phyloP scores from a whole-genome alignment of 2,329 filamentous ascomycete species.

The Scedosporium aurantiacum region DNA sequence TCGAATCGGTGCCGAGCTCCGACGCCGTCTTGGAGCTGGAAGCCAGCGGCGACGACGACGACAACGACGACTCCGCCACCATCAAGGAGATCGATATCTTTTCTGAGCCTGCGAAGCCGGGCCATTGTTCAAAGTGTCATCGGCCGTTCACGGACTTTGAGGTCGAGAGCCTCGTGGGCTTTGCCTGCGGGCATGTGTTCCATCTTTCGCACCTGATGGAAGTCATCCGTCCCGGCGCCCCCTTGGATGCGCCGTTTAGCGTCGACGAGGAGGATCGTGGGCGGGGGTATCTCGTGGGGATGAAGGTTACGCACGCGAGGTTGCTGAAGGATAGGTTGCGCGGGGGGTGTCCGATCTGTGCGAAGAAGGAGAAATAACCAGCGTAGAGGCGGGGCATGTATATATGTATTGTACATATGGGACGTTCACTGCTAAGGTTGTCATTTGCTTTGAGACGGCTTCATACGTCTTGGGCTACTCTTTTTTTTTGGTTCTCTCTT shows the following conservation, averaged over 20 bases:
- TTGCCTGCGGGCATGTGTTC: constrained; percentile 73
- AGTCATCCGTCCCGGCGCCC: constrained; percentile 33
- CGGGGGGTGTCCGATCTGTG: constrained; percentile 53
- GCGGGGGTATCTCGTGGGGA: constrained; percentile 57
- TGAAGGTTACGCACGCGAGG: constrained; percentile 79
- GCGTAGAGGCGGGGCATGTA: neutral
- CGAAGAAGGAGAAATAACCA: constrained; percentile 12
- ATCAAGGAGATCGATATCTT: constrained; percentile 14
- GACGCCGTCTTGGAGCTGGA: constrained; percentile 32
- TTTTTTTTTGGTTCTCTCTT: neutral
- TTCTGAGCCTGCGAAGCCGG: constrained; percentile 29
- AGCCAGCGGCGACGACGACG: constrained; percentile 21
- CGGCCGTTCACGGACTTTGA: constrained; percentile 50
- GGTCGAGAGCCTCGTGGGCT: constrained; percentile 64
- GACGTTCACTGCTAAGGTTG: neutral
- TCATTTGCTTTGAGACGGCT: too few species aligned
- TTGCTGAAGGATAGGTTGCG: constrained; percentile 60
- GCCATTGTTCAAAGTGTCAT: constrained; percentile 48
- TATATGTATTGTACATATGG: neutral
- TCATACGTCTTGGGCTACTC: neutral
- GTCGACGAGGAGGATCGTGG: constrained; percentile 29
- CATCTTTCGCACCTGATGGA: constrained; percentile 63
- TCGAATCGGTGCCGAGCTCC: constrained; percentile 51
- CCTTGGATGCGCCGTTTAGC: constrained; percentile 35
- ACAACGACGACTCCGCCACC: constrained; percentile 14